Evolutionary conservation across 768 basidiomycete genomes (phyloP).

Genomic region (Udeniomyces megalosporus): DNA sequence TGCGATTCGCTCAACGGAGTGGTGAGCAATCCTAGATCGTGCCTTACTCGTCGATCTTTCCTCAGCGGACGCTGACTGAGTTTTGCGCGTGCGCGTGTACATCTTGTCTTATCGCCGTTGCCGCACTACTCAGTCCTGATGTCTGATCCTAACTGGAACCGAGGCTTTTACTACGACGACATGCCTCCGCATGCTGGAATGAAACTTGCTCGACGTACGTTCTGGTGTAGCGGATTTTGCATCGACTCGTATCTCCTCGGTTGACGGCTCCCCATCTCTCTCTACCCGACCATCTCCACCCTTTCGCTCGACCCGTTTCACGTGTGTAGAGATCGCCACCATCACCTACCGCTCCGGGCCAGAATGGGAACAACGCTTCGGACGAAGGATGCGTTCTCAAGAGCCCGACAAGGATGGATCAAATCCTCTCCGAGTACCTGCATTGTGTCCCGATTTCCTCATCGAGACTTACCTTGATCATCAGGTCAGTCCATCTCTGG

Average conservation of each 20-base stretch:
- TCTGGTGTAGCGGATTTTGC: no score
- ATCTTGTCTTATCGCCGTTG: no score
- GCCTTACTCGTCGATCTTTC: no score
- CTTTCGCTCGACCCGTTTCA: background rate
- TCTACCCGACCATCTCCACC: background rate
- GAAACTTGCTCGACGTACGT: constrained; percentile 89
- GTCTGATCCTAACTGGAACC: constrained; percentile 99
- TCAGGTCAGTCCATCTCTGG: constrained; percentile 34
- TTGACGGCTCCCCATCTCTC: background rate
- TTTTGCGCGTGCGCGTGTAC: background rate
- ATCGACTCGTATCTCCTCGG: no score
- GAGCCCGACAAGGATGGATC: constrained; percentile 16
- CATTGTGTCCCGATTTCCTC: constrained; percentile 87
- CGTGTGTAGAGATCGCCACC: constrained; percentile 73
- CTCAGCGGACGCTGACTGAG: no score
- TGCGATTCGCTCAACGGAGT: constrained; percentile 90
- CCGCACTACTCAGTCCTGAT: constrained; percentile 66
- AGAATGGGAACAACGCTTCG: constrained; percentile 98
- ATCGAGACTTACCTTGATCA: constrained; percentile 99
- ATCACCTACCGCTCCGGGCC: constrained; percentile 98
- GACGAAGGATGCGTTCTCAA: constrained; percentile 37
- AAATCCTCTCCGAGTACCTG: constrained; percentile 36
- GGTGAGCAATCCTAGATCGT: constrained; percentile 39
- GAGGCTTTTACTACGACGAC: constrained; percentile 90
- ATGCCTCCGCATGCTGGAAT: constrained; percentile 95